Base-by-base conservation (phyloP, 805 yeast species). In the Diddensiella transvaalensis region DNA sequence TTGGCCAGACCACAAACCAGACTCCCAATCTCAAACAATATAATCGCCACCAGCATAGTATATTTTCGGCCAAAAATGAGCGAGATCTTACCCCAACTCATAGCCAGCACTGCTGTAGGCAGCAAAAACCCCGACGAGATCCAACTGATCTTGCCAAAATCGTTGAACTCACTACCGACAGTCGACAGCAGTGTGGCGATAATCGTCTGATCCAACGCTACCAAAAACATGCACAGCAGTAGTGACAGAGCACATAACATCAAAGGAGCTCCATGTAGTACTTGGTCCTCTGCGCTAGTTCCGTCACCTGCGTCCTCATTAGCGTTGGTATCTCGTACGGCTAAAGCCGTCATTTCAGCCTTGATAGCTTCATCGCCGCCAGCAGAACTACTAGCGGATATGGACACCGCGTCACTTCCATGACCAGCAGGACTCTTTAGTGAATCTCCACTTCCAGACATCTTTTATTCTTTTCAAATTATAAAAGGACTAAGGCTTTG, bases 61-160 rank as follows among this genome's bases (percentile, higher is more conserved):
- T 58, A 60, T 59, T 60, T 59, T 17, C 72, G 47, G 32, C 63
- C 60, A 55, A 62, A 54, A 10, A 82, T 73, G 51, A 83, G 86
- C 36, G 83, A 75, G 5, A 82, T 64, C 44, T 80, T 75, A 0
- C 87, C 88, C 51, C 78, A 80, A 19, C 81, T 63, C 4, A 85
- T 85, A 58, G 80, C 85, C 55, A 80, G 77, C 2, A 81, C 81
- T 2, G 83, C 74, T 47, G 77, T 77, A 1, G 87, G 81, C 38
- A 83, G 60, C 23, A 83, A 66, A 42, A 80, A 78, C 1, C 83
- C 74, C 0, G 86, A 77, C 3, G 85, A 85, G 3, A 83, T 80
- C 87, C 87, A 82, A 0, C 77, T 62, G 5, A 75, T 64, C 19
- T 54, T 51, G 15, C 70, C 60, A 22, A 72, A 68, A 6, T 76